Conservation (phyloP, 331 rosid genomes). For the Quercus tomentella region DNA sequence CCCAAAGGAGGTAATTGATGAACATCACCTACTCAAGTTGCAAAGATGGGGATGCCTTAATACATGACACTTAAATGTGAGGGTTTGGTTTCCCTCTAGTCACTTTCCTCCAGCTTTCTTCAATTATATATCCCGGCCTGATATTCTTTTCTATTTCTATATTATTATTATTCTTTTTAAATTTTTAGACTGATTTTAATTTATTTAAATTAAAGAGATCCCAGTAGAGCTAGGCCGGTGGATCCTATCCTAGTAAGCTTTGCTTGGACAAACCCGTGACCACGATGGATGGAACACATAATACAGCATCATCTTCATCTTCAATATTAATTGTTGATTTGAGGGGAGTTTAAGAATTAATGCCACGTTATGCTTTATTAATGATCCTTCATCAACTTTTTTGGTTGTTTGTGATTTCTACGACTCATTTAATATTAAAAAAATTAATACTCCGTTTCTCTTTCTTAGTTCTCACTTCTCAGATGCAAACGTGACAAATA, state of each 20-base stretch:
- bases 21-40: constrained; percentile 15
- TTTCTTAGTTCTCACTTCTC: not conserved
- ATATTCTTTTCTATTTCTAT: not conserved
- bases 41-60: not conserved
- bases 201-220: not conserved
- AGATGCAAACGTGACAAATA: not conserved
- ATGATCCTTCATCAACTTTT: too few relatives aligned
- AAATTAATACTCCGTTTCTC: not conserved
- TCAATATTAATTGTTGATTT: too few relatives aligned
- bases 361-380: too few relatives aligned
- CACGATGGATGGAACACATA: not conserved
- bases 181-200: not conserved
- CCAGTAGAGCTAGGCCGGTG: not conserved
- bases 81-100: constrained; percentile 12
- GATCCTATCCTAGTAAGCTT: not conserved
- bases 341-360: too few relatives aligned
- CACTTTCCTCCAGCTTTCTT: constrained; percentile 31
- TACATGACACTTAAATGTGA: constrained; percentile 8
- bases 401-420: too few relatives aligned
- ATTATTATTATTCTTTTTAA: not conserved
- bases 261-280: not conserved
- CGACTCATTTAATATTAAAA: not conserved
- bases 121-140: not conserved
- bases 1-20: not conserved
- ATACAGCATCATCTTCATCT: not conserved